Evolutionary conservation across 31 red algal species (phyloP).

Genomic region (Bonnemaisonia californica): DNA sequence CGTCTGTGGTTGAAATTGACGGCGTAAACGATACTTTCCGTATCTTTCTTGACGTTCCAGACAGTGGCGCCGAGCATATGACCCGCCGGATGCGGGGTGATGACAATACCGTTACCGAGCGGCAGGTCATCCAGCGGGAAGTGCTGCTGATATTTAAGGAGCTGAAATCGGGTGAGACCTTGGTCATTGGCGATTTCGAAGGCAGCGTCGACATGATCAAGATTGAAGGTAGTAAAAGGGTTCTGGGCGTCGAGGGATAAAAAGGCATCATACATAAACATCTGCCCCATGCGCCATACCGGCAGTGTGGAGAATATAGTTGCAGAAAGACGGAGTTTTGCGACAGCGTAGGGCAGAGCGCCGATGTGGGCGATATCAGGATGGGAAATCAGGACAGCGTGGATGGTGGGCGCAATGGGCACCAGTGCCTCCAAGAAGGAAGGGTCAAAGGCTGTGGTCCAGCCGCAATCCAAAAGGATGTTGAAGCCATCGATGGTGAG

Average conservation of each 20-base stretch:
- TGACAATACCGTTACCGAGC: conserved; percentile 36
- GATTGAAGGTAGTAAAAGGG: conserved; percentile 72
- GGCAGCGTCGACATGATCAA: conserved; percentile 93
- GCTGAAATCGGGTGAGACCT: conserved; percentile 31
- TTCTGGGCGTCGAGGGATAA: conserved; percentile 47
- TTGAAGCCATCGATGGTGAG: conserved; percentile 84
- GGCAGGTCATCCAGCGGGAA: conserved; percentile 42
- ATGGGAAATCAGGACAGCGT: conserved; percentile 89
- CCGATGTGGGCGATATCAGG: conserved; percentile 84
- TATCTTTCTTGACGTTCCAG: conserved; percentile 88
- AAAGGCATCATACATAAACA: conserved; percentile 89
- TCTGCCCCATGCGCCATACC: conserved; percentile 84
- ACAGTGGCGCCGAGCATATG: conserved; percentile 86
- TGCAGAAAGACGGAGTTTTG: conserved; percentile 55
- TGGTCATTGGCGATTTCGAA: conserved; percentile 56
- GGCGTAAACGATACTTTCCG: conserved; percentile 87
- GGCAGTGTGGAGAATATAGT: conserved; percentile 80
- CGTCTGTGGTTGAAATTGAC: conserved; percentile 88
- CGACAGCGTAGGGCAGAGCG: conserved; percentile 87
- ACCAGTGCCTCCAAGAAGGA: conserved; percentile 38
- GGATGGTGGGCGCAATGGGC: conserved; percentile 57
- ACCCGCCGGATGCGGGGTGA: conserved; percentile 83
- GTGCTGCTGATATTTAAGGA: conserved; percentile 94
- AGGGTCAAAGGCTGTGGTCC: conserved; percentile 60
- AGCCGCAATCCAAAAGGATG: conserved; percentile 93